These are phyloP conservation scores for Galeopsis tetrahit DNA, from an alignment of 257 asterid genomes.

Conservation along the genomic window DNA sequence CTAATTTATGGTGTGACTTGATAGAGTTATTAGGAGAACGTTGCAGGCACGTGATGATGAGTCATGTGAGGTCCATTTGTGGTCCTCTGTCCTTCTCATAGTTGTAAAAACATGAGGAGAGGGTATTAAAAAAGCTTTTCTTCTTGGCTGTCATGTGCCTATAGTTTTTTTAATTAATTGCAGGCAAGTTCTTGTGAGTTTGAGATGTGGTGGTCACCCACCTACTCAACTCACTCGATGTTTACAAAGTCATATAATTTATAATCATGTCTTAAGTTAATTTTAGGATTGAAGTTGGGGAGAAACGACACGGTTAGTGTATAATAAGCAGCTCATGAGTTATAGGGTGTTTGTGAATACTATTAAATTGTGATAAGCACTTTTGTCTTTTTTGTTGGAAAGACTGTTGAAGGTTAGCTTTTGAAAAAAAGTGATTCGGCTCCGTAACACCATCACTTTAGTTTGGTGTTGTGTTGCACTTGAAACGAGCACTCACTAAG, in stretches of 20 bases:
- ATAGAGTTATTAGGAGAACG: conserved; percentile 14
- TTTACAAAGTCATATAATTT: not conserved
- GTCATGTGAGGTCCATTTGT: conserved; percentile 42
- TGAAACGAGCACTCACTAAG: not conserved
- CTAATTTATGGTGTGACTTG: conserved; percentile 1
- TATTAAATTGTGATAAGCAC: no score
- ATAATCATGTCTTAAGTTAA: not conserved
- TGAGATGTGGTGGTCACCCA: not conserved
- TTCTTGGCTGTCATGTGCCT: conserved; percentile 20
- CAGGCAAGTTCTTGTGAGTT: not conserved
- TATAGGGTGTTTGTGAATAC: no score
- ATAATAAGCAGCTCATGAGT: no score
- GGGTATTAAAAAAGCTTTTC: conserved; percentile 7
- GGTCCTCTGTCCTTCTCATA: conserved; percentile 38
- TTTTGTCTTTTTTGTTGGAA: no score
- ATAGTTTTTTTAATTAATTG: not conserved
- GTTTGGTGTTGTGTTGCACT: no score
- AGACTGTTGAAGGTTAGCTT: no score
- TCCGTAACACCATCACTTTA: not conserved
- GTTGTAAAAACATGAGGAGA: not conserved
- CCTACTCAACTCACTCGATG: not conserved
- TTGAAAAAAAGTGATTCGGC: no score
- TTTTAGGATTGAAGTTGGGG: not conserved
- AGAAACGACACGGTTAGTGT: not conserved
- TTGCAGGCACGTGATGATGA: conserved; percentile 31